Percentiles rank a stretch among this genome's conserved stretches.
phyloP scores from a whole-genome alignment of 2,329 filamentous ascomycete genomes.

The Colletotrichum noveboracense region DNA sequence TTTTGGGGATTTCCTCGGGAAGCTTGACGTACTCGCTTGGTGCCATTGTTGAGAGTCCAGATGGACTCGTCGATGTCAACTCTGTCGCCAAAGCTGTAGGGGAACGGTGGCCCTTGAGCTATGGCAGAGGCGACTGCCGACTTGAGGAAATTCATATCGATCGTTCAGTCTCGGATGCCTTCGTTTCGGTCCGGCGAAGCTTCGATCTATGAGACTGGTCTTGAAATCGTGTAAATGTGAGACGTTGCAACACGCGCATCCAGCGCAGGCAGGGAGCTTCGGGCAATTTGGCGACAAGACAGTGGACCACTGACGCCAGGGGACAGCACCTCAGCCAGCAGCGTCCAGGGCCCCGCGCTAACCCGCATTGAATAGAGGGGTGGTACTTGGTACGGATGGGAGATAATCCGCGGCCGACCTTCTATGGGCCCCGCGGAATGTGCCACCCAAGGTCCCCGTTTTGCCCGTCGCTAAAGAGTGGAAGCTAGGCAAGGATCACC shows the following conservation, averaged over 20 bases:
- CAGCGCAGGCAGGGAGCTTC: conserved; percentile 4
- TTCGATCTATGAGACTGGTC: neutral
- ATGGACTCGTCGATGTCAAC: conserved; percentile 93
- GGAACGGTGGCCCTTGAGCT: conserved; percentile 90
- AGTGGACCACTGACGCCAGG: conserved; percentile 4
- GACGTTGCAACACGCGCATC: conserved; percentile 13
- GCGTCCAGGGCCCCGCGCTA: conserved; percentile 22
- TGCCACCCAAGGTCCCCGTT: neutral
- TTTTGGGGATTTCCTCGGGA: neutral
- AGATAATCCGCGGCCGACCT: conserved; percentile 13
- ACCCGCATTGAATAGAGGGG: conserved; percentile 20
- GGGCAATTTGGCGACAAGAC: conserved; percentile 20
- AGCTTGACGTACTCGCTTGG: conserved; percentile 71
- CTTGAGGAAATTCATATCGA: conserved; percentile 92
- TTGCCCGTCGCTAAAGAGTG: neutral
- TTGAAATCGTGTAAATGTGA: neutral
- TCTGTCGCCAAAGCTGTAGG: conserved; percentile 90
- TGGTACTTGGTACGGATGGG: neutral
- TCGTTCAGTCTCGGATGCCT: neutral
- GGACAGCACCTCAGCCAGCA: neutral
- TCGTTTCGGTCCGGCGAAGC: neutral
- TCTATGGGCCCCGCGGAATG: neutral
- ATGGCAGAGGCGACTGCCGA: conserved; percentile 97
- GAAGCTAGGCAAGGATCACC: conserved; percentile 19
- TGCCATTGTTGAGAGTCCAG: conserved; percentile 96